Evolutionary conservation across 495 filamentous ascomycete genomes (phyloP).

Genomic region (Talaromyces thailandensis): DNA sequence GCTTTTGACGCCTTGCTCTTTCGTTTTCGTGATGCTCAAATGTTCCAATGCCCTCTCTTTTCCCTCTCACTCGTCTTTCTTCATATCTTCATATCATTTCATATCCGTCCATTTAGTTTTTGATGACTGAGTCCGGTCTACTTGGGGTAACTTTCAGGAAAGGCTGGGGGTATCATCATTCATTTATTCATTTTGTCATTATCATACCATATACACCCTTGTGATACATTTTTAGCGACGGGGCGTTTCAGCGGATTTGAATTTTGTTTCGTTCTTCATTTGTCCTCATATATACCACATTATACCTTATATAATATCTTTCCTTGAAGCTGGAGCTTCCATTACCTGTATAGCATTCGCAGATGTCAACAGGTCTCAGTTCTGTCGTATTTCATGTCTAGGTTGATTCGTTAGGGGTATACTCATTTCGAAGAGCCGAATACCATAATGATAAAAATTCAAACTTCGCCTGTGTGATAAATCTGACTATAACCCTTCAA

Average conservation of each 20-base stretch:
- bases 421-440: neutral
- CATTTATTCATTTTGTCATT: conserved; percentile 14
- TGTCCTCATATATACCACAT: neutral
- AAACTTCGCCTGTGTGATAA: conserved; percentile 15
- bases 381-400: no score
- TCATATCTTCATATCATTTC: neutral
- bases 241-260: neutral
- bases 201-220: conserved; percentile 11
- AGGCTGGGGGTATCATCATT: neutral
- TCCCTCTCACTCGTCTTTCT: neutral
- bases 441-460: neutral
- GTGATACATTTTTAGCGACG: neutral
- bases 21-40: neutral
- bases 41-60: neutral
- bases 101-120: neutral
- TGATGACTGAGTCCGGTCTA: neutral
- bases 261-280: neutral
- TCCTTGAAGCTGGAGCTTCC: neutral
- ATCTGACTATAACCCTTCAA: conserved; percentile 25
- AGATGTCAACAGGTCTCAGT: no score
- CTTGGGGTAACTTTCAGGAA: neutral
- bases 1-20: neutral
- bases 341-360: neutral
- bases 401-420: no score
- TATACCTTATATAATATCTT: neutral